A percentile compares a stretch with the other conserved stretches of the same genome.
Evolutionary conservation across 768 basidiomycete genomes (phyloP).

Genomic region (Mycena indigotica): DNA sequence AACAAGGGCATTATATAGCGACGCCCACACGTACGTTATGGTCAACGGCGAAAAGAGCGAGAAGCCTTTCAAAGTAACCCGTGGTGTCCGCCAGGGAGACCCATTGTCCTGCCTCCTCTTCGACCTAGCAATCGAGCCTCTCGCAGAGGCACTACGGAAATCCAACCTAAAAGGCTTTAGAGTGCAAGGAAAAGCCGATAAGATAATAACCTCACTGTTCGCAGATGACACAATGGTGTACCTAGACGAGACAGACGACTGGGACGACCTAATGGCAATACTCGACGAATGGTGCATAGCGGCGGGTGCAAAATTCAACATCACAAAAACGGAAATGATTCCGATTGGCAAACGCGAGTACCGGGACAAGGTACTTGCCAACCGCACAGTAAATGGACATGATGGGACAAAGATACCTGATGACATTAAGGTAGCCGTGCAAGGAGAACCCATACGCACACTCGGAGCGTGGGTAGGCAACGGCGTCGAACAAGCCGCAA

Average conservation of each 20-base stretch:
- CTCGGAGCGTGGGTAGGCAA: constrained; percentile 40
- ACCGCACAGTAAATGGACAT: not conserved
- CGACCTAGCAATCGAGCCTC: too few species aligned
- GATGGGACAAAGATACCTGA: constrained; percentile 15
- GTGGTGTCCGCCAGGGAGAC: constrained; percentile 34
- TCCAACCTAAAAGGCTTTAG: constrained; percentile 32
- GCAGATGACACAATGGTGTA: constrained; percentile 44
- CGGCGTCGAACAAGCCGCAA: constrained; percentile 14
- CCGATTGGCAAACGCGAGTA: too few species aligned
- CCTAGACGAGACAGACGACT: constrained; percentile 33
- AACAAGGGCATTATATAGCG: constrained; percentile 20
- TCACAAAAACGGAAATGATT: constrained; percentile 40
- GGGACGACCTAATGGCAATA: constrained; percentile 25
- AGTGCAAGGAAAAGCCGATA: constrained; percentile 19
- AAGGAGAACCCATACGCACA: constrained; percentile 30
- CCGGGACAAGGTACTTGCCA: constrained; percentile 25
- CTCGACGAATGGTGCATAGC: constrained; percentile 42
- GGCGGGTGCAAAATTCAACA: constrained; percentile 44
- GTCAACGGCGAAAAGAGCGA: constrained; percentile 18
- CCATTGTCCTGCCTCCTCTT: too few species aligned
- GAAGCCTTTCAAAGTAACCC: constrained; percentile 10
- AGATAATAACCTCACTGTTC: constrained; percentile 37
- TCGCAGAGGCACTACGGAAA: constrained; percentile 31
- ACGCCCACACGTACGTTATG: not conserved
- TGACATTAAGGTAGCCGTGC: constrained; percentile 28